Percentiles rank a stretch among this genome's conserved stretches.
Evolutionary conservation across 208 protist species (phyloP).

Genomic region (Acanthamoeba royreba): DNA sequence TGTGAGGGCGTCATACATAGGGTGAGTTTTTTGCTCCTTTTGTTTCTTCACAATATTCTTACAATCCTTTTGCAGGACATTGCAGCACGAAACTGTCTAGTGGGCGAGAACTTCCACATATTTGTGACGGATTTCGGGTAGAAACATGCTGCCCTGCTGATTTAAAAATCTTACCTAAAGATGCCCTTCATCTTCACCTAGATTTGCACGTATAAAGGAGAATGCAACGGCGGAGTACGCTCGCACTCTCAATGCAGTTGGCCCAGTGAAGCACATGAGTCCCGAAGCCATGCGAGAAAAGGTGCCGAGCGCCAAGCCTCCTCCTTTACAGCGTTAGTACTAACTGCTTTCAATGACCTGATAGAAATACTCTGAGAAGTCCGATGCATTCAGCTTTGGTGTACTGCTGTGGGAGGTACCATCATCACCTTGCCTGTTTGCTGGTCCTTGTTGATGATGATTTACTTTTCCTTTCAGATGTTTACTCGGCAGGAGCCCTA

Average conservation of each 20-base stretch:
- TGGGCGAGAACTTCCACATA: constrained; percentile 13
- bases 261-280: constrained; percentile 24
- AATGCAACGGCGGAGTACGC: constrained; percentile 16
- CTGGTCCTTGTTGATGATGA: background rate
- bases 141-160: background rate
- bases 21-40: background rate
- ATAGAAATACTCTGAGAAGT: constrained; percentile 9
- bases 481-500: background rate
- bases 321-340: too few relatives aligned
- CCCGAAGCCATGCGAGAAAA: constrained; percentile 10
- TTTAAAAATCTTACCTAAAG: background rate
- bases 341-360: too few relatives aligned
- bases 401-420: background rate
- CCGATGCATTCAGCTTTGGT: background rate
- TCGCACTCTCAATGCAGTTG: background rate
- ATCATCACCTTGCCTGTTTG: background rate
- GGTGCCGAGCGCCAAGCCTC: too few relatives aligned
- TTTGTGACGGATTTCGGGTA: constrained; percentile 7
- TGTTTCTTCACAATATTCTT: background rate
- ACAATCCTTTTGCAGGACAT: background rate
- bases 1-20: constrained; percentile 7
- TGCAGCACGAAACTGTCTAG: constrained; percentile 10
- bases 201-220: background rate
- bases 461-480: background rate
- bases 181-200: background rate